A percentile compares a stretch with the other conserved stretches of the same genome.
phyloP scores from a whole-genome alignment of 768 basidiomycete species.

The Macrocybe gigantea region DNA sequence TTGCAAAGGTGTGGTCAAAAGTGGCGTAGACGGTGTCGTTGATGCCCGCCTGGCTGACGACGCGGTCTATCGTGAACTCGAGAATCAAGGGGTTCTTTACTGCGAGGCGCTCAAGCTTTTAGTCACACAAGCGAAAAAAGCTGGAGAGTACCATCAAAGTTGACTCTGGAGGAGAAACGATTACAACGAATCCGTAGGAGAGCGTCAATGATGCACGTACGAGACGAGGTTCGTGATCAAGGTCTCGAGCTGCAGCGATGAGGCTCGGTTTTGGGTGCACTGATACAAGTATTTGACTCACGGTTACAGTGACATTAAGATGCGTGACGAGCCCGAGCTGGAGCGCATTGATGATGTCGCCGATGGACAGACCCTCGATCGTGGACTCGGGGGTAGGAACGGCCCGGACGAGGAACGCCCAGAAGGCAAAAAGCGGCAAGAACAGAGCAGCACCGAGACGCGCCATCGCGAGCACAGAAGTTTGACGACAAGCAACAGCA shows the following conservation, averaged over 20 bases:
- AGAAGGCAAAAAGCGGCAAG: no score
- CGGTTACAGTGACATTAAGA: conserved; percentile 34
- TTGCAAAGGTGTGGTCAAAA: conserved; percentile 52
- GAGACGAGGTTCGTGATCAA: conserved; percentile 28
- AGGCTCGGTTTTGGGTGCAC: no score
- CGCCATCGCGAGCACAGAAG: background rate
- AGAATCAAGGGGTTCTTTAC: conserved; percentile 38
- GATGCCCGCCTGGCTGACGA: conserved; percentile 39
- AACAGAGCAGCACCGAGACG: background rate
- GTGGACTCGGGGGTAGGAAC: conserved; percentile 12
- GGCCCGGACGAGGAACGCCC: conserved; percentile 11
- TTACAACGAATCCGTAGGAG: background rate
- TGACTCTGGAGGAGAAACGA: conserved; percentile 15
- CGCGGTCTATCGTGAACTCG: conserved; percentile 39
- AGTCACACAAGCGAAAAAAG: background rate
- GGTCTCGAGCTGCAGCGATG: conserved; percentile 24
- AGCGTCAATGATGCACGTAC: conserved; percentile 15
- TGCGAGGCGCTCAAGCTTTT: conserved; percentile 6
- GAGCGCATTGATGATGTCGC: conserved; percentile 34
- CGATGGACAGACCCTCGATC: conserved; percentile 20
- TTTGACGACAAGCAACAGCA: no score
- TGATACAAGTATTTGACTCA: conserved; percentile 9
- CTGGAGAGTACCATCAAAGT: conserved; percentile 26
- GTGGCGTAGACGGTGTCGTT: conserved; percentile 50
- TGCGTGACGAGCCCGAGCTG: conserved; percentile 32